Percentiles rank a stretch among this genome's conserved stretches.
Evolutionary conservation across 179 eudicot species (phyloP).

Genomic region (Beta lomatogona): DNA sequence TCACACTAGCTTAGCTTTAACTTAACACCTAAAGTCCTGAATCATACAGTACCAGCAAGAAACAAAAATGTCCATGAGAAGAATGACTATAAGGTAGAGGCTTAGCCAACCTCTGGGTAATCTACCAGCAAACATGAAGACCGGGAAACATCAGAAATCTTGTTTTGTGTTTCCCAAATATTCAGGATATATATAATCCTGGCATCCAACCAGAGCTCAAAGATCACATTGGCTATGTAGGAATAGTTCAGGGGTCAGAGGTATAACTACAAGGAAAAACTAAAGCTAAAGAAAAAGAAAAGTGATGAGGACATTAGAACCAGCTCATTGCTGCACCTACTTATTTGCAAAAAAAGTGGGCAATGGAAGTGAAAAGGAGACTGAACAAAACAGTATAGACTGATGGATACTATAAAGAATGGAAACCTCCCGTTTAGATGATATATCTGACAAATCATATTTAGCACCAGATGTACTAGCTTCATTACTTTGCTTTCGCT

Average conservation of each 20-base stretch:
- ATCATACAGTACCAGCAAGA: background rate
- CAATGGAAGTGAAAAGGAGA: background rate
- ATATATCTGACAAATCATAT: no score
- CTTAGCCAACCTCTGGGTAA: background rate
- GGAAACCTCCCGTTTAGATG: no score
- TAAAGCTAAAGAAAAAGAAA: background rate
- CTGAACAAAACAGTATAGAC: no score
- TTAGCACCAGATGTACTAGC: no score
- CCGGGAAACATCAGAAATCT: background rate
- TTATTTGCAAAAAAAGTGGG: background rate
- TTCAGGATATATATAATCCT: background rate
- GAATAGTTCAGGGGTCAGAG: background rate
- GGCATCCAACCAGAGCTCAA: background rate
- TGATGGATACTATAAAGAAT: background rate
- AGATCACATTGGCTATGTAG: background rate
- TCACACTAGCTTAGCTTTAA: background rate
- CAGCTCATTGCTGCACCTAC: background rate
- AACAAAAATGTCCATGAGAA: background rate
- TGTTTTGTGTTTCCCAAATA: background rate
- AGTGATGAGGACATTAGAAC: background rate
- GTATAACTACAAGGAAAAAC: background rate
- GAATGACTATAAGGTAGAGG: background rate
- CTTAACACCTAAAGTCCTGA: background rate
- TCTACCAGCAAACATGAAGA: background rate
- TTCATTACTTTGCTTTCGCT: no score